Evolutionary conservation across 208 protist genomes (phyloP), one percentile per base, ranked within the genome.

Genomic region (Trypanosoma lewisi): DNA sequence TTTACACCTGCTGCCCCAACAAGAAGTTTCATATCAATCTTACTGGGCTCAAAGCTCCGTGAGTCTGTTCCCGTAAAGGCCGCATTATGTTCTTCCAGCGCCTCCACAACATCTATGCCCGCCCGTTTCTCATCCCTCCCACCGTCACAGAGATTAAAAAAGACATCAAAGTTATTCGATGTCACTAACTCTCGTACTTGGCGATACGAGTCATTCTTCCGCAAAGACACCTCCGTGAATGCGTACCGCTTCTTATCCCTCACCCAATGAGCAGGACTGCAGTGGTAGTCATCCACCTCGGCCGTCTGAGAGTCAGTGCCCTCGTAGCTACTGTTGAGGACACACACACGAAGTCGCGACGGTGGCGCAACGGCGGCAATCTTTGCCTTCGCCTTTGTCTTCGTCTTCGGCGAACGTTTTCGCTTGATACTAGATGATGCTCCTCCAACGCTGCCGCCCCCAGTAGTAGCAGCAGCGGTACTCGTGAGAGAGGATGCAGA

Each of bases 131-230:
- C 89, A 63, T 93, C 89, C 21, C 79, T 75, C 25, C 77, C 85
- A 63, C 86, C 89, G 58, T 95, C 89, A 69, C 89, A 95, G n/a
- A 95, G 68, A 66, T 93, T 93, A 77, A 93, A 93, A 60, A 93
- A 95, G 14, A 89, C 77, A 47, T 93, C 89, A 76, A 88, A 92
- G 52, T 91, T 90, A 39, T 80, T 76, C 33, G 84, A 92, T 8
- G 70, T 87, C 27, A 92, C 85, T 23, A 93, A 78, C 60, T 91
- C 74, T 11, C 89, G 82, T 23, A 95, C 73, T 11, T 68, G 73
- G 52, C 77, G 71, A 70, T 89, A 91, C 4, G 86, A 77, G 57
- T 88, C 82, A 33, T 66, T 75, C 77, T 95, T 95, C 51, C 82
- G 70, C 54, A 94, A 67, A 4, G 67, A 53, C n/a, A 85, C 78